phyloP scores from a whole-genome alignment of 345 rosid species.

The Salix dunnii region DNA sequence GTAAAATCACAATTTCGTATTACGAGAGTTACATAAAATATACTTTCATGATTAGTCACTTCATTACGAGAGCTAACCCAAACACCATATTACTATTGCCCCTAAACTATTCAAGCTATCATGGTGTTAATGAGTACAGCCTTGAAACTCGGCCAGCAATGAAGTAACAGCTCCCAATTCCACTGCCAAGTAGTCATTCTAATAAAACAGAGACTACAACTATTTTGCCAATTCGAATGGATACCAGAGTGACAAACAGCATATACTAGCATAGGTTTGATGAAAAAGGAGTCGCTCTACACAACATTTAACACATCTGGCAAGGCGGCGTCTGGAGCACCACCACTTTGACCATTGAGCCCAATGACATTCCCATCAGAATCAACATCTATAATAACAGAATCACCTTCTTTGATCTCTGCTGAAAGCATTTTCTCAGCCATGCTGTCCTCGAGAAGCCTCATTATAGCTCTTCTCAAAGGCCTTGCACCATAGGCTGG shows the following conservation, averaged over 20 bases:
- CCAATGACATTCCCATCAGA: conserved; percentile 78
- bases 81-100: conserved; percentile 3
- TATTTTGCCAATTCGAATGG: conserved; percentile 21
- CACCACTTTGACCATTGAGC: conserved; percentile 64
- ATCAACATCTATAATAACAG: conserved; percentile 84
- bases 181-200: conserved; percentile 18
- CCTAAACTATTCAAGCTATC: neutral
- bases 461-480: conserved; percentile 89
- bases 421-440: conserved; percentile 98
- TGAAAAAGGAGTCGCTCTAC: conserved; percentile 26
- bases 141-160: conserved; percentile 11
- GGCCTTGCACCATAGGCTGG: conserved; percentile 99
- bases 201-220: conserved; percentile 24
- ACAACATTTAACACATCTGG: conserved; percentile 48
- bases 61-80: conserved; percentile 3
- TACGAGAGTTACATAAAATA: neutral
- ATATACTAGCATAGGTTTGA: neutral
- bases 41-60: neutral
- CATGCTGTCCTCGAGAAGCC: conserved; percentile 93
- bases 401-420: conserved; percentile 91
- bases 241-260: conserved; percentile 30
- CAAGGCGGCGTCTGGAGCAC: conserved; percentile 53
- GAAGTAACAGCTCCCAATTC: conserved; percentile 17
- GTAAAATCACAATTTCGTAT: neutral
- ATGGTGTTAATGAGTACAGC: conserved; percentile 14